These are phyloP conservation scores for Paralagenidium karlingii DNA, from an alignment of 352 stramenopile species.

Conservation along the genomic window DNA sequence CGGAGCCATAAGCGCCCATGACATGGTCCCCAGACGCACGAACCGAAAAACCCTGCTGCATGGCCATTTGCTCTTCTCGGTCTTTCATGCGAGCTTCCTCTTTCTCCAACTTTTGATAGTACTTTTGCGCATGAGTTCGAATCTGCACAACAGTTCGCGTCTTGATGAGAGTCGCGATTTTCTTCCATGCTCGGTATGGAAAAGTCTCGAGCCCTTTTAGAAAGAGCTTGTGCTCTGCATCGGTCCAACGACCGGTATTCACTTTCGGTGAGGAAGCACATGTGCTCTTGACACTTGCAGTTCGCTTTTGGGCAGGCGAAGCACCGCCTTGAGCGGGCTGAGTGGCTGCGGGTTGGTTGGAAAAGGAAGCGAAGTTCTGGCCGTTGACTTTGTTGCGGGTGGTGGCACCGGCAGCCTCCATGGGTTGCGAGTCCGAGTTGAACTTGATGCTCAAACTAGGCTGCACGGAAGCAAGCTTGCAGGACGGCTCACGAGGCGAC, in stretches of 20 bases:
- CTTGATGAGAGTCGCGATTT: conserved; percentile 91
- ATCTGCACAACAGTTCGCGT: conserved; percentile 88
- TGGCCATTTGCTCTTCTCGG: conserved; percentile 26
- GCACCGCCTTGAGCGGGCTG: too few species aligned
- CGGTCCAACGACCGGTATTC: conserved; percentile 78
- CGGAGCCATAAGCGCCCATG: too few species aligned
- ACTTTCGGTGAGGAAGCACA: too few species aligned
- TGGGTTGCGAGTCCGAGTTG: too few species aligned
- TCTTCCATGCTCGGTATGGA: conserved; percentile 81
- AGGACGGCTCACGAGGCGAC: too few species aligned
- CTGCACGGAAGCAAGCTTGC: too few species aligned
- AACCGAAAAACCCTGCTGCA: conserved; percentile 5
- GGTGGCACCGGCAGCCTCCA: conserved; percentile 37
- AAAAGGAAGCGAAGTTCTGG: too few species aligned
- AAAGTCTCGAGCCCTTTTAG: conserved; percentile 77
- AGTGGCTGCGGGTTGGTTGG: too few species aligned
- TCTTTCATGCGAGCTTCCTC: conserved; percentile 68
- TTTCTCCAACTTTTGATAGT: conserved; percentile 85
- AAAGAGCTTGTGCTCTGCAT: conserved; percentile 83
- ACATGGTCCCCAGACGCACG: too few species aligned
- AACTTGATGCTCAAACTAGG: too few species aligned
- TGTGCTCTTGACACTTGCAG: too few species aligned
- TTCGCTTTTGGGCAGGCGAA: too few species aligned
- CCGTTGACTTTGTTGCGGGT: conserved; percentile 37
- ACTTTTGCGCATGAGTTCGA: conserved; percentile 81